These are phyloP conservation scores for Aspergillus fumigatiaffinis DNA, from an alignment of 2,329 filamentous ascomycete species.

Conservation along the genomic window DNA sequence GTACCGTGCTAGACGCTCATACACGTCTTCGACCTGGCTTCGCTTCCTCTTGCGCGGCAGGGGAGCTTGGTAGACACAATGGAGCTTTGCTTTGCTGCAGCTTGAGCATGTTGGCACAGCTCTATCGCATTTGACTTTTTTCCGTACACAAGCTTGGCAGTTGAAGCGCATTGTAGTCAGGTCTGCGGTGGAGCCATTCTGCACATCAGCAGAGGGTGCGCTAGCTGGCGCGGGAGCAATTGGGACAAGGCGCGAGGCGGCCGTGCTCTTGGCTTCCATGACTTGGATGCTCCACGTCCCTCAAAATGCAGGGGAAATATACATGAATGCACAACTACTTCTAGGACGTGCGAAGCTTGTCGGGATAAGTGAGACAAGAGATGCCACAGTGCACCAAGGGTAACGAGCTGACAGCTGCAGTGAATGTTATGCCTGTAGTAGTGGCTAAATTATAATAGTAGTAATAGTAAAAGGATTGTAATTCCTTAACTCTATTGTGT, in stretches of 20 bases:
- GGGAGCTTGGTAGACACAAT: conserved; percentile 42
- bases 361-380: not conserved
- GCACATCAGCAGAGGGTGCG: not conserved
- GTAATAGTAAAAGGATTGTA: not conserved
- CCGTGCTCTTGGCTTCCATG: not conserved
- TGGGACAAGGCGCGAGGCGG: not conserved
- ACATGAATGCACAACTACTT: not conserved
- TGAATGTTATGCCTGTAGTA: not conserved
- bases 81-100: conserved; percentile 30
- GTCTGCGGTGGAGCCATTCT: not conserved
- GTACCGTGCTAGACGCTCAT: conserved; percentile 38
- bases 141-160: conserved; percentile 24
- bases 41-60: conserved; percentile 38
- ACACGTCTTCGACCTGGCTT: conserved; percentile 27
- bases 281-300: not conserved
- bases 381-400: not conserved
- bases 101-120: conserved; percentile 29
- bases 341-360: not conserved
- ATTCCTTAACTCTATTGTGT: not conserved
- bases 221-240: conserved; percentile 4
- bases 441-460: not conserved
- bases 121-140: conserved; percentile 43
- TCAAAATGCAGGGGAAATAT: not conserved
- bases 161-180: conserved; percentile 7
- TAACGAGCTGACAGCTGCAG: not conserved